Evolutionary conservation across 129 eudicot genomes (phyloP).

Genomic region (Sambucus nigra): DNA sequence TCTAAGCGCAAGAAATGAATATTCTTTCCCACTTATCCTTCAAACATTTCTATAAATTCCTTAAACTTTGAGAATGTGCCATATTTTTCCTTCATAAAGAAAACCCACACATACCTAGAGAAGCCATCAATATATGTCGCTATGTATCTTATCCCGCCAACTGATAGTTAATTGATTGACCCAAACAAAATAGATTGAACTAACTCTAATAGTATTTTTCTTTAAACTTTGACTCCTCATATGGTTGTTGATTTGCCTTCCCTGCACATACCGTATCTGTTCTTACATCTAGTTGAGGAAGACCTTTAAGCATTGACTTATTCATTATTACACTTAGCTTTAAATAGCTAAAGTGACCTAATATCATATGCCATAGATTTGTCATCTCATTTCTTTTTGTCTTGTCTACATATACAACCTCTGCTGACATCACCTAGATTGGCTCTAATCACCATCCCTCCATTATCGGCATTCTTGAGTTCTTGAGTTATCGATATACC

Average conservation of each 20-base stretch:
- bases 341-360: constrained; percentile 10
- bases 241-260: neutral
- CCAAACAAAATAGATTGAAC: neutral
- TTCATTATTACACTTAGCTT: constrained; percentile 15
- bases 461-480: neutral
- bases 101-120: too few species aligned
- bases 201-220: neutral
- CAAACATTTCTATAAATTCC: too few species aligned
- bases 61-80: too few species aligned
- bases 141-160: neutral
- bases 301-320: constrained; percentile 1
- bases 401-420: constrained; percentile 5
- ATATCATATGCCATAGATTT: neutral
- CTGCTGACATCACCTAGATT: constrained; percentile 4
- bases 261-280: neutral
- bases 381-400: neutral
- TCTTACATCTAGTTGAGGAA: constrained; percentile 5
- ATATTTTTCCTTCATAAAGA: too few species aligned
- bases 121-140: neutral
- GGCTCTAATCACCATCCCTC: constrained; percentile 4
- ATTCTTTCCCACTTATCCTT: too few species aligned
- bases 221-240: constrained; percentile 1
- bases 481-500: neutral
- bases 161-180: neutral
- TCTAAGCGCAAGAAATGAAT: neutral